Base-by-base conservation (phyloP, 352 stramenopile species). In the Plasmopara viticola region DNA sequence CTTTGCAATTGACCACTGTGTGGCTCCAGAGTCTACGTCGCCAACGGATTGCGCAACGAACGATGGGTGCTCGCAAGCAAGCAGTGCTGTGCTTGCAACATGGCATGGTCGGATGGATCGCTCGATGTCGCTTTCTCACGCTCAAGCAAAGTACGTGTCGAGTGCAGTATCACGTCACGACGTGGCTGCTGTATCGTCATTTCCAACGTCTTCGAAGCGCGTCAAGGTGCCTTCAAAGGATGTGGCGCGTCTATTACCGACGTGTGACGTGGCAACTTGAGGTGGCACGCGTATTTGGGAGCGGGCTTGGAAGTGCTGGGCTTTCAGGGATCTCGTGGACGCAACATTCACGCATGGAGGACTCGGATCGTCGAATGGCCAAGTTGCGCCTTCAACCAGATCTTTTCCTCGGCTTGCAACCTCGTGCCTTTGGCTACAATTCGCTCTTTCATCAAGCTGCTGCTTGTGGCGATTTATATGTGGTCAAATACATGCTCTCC, bases 401-500 rank as follows among this genome's bases (percentile, higher is more conserved):
- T 5, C 45, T 86, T 3, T 87, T 77, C 39, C 82, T 84, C 28
- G 45, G 57, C 13, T 46, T 92, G 39, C 78, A 72, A 2, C 81
- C 80, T 3, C 63, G 65, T 2, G 51, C 58, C 6, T 83, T 68
- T 40, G 67, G 70, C 0, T 88, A 80, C 53, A 88, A 90, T 53
- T 78, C 78, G 37, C 54, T 92, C 5, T 84, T 92, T 38, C 81
- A 89, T 20, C 67, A 89, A 30, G 75, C 64, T 9, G 77, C 81
- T 3, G 62, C 61, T 9, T 77, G 72, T 35, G 77, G 81, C 0
- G 81, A 92, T 40, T 80, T 92, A 46, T 73, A 92, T 42, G 78
- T 90, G 0, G 67, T 86, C 55, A 84, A 87, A 52, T 92, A 73
- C 43, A 87, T 92, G 71, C 68, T 87, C 15, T 60, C 71, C 18